phyloP scores from a whole-genome alignment of 257 asterid genomes.

The Petunia secreta region DNA sequence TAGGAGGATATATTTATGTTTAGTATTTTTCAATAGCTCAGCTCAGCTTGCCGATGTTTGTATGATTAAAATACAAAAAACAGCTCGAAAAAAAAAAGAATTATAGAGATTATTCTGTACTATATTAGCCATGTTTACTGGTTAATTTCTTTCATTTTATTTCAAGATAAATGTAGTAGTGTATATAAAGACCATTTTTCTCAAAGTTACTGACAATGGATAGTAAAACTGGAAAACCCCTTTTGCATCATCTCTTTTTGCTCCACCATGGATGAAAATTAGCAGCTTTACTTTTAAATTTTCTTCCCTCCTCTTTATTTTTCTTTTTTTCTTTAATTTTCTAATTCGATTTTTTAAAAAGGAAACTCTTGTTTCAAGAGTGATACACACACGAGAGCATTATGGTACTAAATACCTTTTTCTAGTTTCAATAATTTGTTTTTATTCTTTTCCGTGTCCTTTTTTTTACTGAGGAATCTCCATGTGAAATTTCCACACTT shows the following conservation, averaged over 20 bases:
- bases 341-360: background rate
- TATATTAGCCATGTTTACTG: background rate
- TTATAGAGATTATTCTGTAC: background rate
- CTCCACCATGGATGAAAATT: conserved; percentile 19
- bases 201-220: conserved; percentile 25
- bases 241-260: background rate
- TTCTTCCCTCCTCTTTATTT: background rate
- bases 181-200: conserved; percentile 15
- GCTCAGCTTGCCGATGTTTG: conserved; percentile 16
- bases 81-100: background rate
- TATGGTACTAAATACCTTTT: conserved; percentile 22
- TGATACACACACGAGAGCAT: background rate
- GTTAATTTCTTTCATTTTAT: background rate
- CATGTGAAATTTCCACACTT: conserved; percentile 17
- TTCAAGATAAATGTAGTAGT: no score
- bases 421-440: conserved; percentile 15
- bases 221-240: conserved; percentile 22
- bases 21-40: conserved; percentile 16
- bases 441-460: conserved; percentile 24
- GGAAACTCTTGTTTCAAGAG: conserved; percentile 7
- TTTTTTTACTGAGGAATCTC: background rate
- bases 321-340: background rate
- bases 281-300: conserved; percentile 4
- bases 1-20: conserved; percentile 44
- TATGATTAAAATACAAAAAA: background rate